Evolutionary conservation across 2,329 filamentous ascomycete species (phyloP).

Genomic region (Sporothrix schenckii): DNA sequence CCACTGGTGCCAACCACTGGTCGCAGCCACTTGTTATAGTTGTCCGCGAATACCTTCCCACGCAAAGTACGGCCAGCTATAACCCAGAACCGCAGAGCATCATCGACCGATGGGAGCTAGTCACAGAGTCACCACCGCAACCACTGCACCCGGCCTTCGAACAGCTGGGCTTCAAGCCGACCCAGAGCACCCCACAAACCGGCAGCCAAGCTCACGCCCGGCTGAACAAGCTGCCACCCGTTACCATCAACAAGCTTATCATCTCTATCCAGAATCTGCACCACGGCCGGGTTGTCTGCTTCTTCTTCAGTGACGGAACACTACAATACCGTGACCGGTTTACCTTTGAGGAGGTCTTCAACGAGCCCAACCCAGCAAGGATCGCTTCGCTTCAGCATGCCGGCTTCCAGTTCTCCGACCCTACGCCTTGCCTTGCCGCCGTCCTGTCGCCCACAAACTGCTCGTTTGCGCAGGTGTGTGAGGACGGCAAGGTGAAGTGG

Average conservation of each 20-base stretch:
- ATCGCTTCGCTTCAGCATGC: constrained; percentile 74
- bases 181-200: constrained; percentile 3
- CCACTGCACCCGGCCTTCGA: constrained; percentile 75
- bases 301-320: constrained; percentile 78
- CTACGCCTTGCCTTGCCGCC: constrained; percentile 53
- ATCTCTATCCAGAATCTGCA: constrained; percentile 69
- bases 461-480: constrained; percentile 61
- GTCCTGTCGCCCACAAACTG: constrained; percentile 63
- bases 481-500: constrained; percentile 64
- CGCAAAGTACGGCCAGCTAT: constrained; percentile 54
- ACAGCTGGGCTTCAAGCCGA: constrained; percentile 60
- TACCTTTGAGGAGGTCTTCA: constrained; percentile 69
- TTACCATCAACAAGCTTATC: constrained; percentile 69
- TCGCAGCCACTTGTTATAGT: constrained; percentile 68
- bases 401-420: constrained; percentile 71
- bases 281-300: constrained; percentile 70
- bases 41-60: constrained; percentile 66
- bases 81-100: constrained; percentile 70
- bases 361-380: constrained; percentile 63
- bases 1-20: constrained; percentile 60
- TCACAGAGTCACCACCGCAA: constrained; percentile 63
- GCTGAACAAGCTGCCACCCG: constrained; percentile 68
- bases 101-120: constrained; percentile 80
- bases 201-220: constrained; percentile 41
- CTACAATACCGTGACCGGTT: constrained; percentile 78